Percentiles rank a stretch among this genome's conserved stretches.
Conservation (phyloP, 495 filamentous ascomycete species). For the Aspergillus homomorphus region DNA sequence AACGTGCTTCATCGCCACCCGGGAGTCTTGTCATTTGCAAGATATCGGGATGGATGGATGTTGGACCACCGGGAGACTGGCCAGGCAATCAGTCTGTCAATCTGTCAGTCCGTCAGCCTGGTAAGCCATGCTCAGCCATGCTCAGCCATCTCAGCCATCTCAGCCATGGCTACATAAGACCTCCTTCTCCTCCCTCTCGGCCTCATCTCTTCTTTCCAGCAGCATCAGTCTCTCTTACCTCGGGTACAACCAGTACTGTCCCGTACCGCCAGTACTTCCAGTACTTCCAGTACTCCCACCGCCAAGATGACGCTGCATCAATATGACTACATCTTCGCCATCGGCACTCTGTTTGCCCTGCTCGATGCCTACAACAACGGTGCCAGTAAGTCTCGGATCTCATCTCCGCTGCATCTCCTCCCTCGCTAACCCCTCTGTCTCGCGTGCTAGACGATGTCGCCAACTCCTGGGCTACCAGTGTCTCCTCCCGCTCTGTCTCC, state of each 20-base stretch:
- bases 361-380: constrained; percentile 72
- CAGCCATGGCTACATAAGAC: not conserved
- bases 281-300: not conserved
- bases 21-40: not conserved
- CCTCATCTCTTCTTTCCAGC: not conserved
- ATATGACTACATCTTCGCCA: constrained; percentile 69
- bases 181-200: not conserved
- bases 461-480: constrained; percentile 70
- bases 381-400: constrained; percentile 47
- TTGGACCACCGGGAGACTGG: too few species aligned
- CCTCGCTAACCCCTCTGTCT: not conserved
- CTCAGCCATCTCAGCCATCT: too few species aligned
- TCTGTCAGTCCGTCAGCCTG: not conserved
- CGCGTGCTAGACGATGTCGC: constrained; percentile 62
- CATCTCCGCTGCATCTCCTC: not conserved
- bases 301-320: constrained; percentile 53
- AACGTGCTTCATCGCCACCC: not conserved
- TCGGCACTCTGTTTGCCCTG: constrained; percentile 73
- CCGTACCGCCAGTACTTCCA: too few species aligned
- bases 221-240: not conserved
- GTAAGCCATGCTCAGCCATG: not conserved
- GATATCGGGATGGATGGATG: too few species aligned
- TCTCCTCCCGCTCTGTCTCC: constrained; percentile 66
- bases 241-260: too few species aligned
- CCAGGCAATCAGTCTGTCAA: not conserved